Percentiles rank a stretch among this genome's conserved stretches.
Conservation (phyloP, 2,329 filamentous ascomycete species). For the Exophiala mesophila region DNA sequence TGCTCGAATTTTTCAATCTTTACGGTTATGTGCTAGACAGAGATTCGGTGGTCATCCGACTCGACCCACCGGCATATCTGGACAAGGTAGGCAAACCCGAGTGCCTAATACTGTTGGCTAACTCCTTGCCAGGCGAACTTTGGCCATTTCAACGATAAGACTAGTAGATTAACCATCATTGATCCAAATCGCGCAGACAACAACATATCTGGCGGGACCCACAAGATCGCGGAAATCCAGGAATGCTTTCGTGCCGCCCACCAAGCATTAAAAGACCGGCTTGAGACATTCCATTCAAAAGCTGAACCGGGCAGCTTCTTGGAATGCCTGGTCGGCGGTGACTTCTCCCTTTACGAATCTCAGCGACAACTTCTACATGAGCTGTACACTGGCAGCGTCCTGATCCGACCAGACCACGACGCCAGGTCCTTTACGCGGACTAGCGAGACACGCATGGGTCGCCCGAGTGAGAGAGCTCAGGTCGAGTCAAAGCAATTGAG, state of each 20-base stretch:
- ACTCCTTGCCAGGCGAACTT: neutral
- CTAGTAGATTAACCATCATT: slow-evolving; percentile 73
- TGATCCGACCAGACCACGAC: no score
- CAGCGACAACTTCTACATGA: slow-evolving; percentile 62
- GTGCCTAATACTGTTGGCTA: no score
- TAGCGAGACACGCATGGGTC: no score
- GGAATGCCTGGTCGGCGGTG: slow-evolving; percentile 65
- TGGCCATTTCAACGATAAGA: slow-evolving; percentile 42
- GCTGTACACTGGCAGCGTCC: slow-evolving; percentile 34
- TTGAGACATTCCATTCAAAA: slow-evolving; percentile 41
- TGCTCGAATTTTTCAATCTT: slow-evolving; percentile 83
- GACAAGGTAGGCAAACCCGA: slow-evolving; percentile 62
- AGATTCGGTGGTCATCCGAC: slow-evolving; percentile 63
- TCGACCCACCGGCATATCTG: slow-evolving; percentile 70
- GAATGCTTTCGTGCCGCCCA: slow-evolving; percentile 65
- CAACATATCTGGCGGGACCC: slow-evolving; percentile 84
- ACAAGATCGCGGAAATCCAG: slow-evolving; percentile 63
- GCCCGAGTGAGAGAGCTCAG: no score
- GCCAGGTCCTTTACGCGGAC: no score
- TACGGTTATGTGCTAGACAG: slow-evolving; percentile 82
- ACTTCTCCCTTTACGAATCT: slow-evolving; percentile 68
- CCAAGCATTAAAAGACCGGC: slow-evolving; percentile 51
- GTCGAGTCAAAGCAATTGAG: no score
- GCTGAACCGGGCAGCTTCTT: slow-evolving; percentile 55
- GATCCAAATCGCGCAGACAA: slow-evolving; percentile 83